Conservation (phyloP, 2,329 filamentous ascomycete genomes). For the Fusarium haematococcum region DNA sequence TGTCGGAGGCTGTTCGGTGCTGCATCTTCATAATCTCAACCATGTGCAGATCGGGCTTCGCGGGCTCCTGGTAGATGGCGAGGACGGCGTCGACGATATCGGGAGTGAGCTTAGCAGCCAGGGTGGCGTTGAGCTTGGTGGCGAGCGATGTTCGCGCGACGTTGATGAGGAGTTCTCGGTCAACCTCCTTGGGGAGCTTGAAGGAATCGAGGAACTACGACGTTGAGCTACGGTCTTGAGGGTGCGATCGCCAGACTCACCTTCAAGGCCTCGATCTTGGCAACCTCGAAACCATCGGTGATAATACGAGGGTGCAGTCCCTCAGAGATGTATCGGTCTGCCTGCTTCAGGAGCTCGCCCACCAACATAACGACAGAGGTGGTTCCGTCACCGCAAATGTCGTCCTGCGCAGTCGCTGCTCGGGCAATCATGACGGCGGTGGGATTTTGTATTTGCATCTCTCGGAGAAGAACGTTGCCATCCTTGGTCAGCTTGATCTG, state of each 20-base stretch:
- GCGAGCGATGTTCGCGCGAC: slow-evolving; percentile 95
- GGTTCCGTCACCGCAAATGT: slow-evolving; percentile 97
- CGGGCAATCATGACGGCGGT: slow-evolving; percentile 88
- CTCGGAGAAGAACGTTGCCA: slow-evolving; percentile 84
- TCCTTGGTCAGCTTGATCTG: slow-evolving; percentile 99
- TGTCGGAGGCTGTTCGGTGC: slow-evolving; percentile 95
- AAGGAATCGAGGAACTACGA: slow-evolving; percentile 89
- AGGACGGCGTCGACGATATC: slow-evolving; percentile 97
- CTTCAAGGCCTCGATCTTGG: slow-evolving; percentile 92
- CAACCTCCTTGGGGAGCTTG: slow-evolving; percentile 88
- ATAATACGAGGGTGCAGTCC: slow-evolving; percentile 97
- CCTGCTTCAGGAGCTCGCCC: slow-evolving; percentile 97
- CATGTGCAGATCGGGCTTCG: slow-evolving; percentile 98
- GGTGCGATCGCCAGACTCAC: slow-evolving; percentile 54
- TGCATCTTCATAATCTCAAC: slow-evolving; percentile 99
- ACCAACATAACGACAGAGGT: slow-evolving; percentile 96
- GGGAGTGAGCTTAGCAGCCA: slow-evolving; percentile 92
- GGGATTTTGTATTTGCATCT: slow-evolving; percentile 97
- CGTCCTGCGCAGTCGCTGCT: slow-evolving; percentile 96
- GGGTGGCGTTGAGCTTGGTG: slow-evolving; percentile 90
- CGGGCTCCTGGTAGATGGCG: slow-evolving; percentile 88
- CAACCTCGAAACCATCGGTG: slow-evolving; percentile 97
- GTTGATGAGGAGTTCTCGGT: slow-evolving; percentile 91
- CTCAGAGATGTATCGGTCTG: slow-evolving; percentile 94
- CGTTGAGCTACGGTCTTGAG: slow-evolving; percentile 16